A percentile compares a stretch with the other conserved stretches of the same genome.
These are phyloP conservation scores for Aspergillus sp. DNA, from an alignment of 2,329 filamentous ascomycete genomes.

Conservation along the genomic window DNA sequence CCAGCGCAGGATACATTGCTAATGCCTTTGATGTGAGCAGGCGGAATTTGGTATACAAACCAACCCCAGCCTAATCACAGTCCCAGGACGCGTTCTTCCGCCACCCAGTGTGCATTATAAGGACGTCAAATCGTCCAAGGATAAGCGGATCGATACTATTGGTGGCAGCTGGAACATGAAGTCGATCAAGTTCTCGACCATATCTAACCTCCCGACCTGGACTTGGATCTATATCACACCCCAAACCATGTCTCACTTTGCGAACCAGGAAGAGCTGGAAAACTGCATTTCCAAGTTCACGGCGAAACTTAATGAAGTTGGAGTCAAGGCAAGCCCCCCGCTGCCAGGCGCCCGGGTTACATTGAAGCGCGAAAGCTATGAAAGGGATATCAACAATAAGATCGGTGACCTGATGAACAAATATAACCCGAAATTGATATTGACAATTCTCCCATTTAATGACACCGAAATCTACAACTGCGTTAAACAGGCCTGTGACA, in stretches of 20 bases:
- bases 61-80: slow-evolving; percentile 60
- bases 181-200: slow-evolving; percentile 55
- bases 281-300: slow-evolving; percentile 20
- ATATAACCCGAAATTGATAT: slow-evolving; percentile 45
- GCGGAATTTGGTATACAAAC: slow-evolving; percentile 60
- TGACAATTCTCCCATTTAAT: slow-evolving; percentile 59
- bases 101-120: slow-evolving; percentile 63
- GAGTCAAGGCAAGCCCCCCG: slow-evolving; percentile 21
- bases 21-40: slow-evolving; percentile 26
- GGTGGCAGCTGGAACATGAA: slow-evolving; percentile 72
- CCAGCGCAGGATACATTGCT: neutral
- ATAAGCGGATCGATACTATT: slow-evolving; percentile 18
- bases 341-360: slow-evolving; percentile 16
- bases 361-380: slow-evolving; percentile 16
- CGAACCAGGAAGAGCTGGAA: slow-evolving; percentile 8
- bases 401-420: slow-evolving; percentile 22
- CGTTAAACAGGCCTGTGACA: slow-evolving; percentile 69
- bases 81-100: slow-evolving; percentile 67
- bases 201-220: slow-evolving; percentile 41
- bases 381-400: slow-evolving; percentile 21
- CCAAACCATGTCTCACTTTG: slow-evolving; percentile 1
- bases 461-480: slow-evolving; percentile 60
- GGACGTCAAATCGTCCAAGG: slow-evolving; percentile 16
- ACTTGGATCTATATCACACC: slow-evolving; percentile 20
- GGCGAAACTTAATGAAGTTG: slow-evolving; percentile 27